Conservation (phyloP, 176 grass and related monocot species). For the Raddia guianensis region DNA sequence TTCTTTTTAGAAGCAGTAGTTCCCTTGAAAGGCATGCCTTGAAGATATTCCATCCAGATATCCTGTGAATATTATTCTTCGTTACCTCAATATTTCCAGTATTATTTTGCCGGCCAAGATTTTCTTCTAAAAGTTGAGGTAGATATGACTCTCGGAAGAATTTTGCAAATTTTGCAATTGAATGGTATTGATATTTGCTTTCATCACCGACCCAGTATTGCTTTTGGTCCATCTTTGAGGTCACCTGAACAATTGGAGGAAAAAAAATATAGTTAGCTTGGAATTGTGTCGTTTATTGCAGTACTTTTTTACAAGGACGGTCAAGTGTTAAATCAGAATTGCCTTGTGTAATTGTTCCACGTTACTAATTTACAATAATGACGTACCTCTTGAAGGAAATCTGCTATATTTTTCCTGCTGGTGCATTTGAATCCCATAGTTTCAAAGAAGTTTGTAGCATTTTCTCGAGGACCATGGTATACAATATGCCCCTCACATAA, state of each 20-base stretch:
- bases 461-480: slow-evolving; percentile 81
- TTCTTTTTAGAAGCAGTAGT: slow-evolving; percentile 67
- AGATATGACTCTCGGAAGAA: slow-evolving; percentile 48
- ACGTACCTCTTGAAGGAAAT: slow-evolving; percentile 94
- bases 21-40: slow-evolving; percentile 80
- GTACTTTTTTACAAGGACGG: no score
- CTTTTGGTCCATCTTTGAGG: slow-evolving; percentile 66
- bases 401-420: slow-evolving; percentile 67
- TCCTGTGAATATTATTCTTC: slow-evolving; percentile 18
- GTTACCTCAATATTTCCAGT: slow-evolving; percentile 27
- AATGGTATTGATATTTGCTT: slow-evolving; percentile 56
- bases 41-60: slow-evolving; percentile 66
- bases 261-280: background rate
- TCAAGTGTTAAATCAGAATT: background rate
- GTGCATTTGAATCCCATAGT: slow-evolving; percentile 78
- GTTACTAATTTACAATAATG: background rate
- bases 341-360: background rate
- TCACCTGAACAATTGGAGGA: slow-evolving; percentile 50
- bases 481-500: slow-evolving; percentile 74
- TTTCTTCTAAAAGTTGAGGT: slow-evolving; percentile 28
- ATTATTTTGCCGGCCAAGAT: slow-evolving; percentile 20
- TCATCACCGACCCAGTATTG: slow-evolving; percentile 66
- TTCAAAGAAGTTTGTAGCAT: slow-evolving; percentile 57
- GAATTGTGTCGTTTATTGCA: background rate
- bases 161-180: slow-evolving; percentile 55